Base-by-base conservation (phyloP, 345 rosid species). In the Brassica napus region DNA sequence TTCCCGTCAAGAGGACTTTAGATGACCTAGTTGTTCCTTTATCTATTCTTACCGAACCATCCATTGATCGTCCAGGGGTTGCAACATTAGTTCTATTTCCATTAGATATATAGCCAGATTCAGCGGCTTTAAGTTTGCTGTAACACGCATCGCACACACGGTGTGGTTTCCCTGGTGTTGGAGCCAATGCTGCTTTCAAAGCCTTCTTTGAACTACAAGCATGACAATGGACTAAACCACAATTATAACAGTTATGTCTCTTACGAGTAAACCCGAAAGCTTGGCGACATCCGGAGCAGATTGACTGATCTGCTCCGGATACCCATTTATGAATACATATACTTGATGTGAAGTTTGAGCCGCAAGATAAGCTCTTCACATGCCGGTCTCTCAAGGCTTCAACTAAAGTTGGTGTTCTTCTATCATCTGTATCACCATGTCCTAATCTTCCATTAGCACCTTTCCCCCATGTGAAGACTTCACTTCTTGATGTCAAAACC, bases 281-380 rank as follows among this genome's bases (percentile, higher is more conserved):
- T 82, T 90, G 98, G 31, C 97, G 88, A 76, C 99, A 95, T 24
- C 94, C 93, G 0, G 93, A 88, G 89, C 99, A 95, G 35, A 93
- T 79, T 1, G 98, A 95, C 68, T 95, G 99, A 75, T 95, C 99
- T 2, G 89, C 90, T 65, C 99, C 98, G 0, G 99, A 91, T 15
- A 91, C 91, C 99, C 99, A 95, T 65, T 95, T 95, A 80, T 95
- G 99, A 70, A 90, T 90, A 83, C 97, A 95, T 76, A 95, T 91
- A 78, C 96, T 85, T 0, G 98, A 88, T 23, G 97, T 95, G 75
- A 91, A 93, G 89, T 91, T 93, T 4, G 98, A 89, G 65, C 99
- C 99, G 61, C 99, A 95, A 21, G 98, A 91, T 82, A 95, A 84
- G 39, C 84, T 93, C 70, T 95, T 95, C 12, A 95, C 97, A 82